Conservation (phyloP, 352 stramenopile genomes). For the Plasmopara halstedii region DNA sequence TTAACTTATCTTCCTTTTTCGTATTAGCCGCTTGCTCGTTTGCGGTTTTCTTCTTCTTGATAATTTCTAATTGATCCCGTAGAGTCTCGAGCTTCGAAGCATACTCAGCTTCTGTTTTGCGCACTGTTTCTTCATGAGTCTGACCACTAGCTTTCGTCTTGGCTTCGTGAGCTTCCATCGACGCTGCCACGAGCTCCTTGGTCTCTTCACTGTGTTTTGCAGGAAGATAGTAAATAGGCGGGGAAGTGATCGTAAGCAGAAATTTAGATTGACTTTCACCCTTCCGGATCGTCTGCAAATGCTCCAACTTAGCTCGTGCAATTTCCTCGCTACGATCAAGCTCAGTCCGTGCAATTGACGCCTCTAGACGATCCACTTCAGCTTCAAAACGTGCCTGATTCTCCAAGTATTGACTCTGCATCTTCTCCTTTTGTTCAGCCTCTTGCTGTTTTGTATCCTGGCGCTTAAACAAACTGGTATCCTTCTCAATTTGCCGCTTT, state of each 20-base stretch:
- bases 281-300: slow-evolving; percentile 41
- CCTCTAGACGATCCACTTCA: slow-evolving; percentile 32
- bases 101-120: slow-evolving; percentile 45
- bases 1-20: slow-evolving; percentile 13
- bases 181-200: slow-evolving; percentile 58
- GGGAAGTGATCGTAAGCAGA: slow-evolving; percentile 56
- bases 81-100: slow-evolving; percentile 37
- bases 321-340: slow-evolving; percentile 47
- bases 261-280: slow-evolving; percentile 46
- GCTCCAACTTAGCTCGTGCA: slow-evolving; percentile 47
- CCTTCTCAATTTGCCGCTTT: slow-evolving; percentile 73
- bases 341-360: slow-evolving; percentile 35
- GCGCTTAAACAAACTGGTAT: slow-evolving; percentile 61
- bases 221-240: slow-evolving; percentile 66
- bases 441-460: slow-evolving; percentile 61
- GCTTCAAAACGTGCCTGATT: slow-evolving; percentile 30
- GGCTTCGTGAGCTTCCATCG: slow-evolving; percentile 58
- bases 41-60: slow-evolving; percentile 14
- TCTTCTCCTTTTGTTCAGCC: slow-evolving; percentile 59
- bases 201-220: slow-evolving; percentile 72
- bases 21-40: slow-evolving; percentile 5
- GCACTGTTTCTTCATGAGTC: slow-evolving; percentile 38
- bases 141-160: slow-evolving; percentile 37
- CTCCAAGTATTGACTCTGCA: slow-evolving; percentile 49
- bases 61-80: slow-evolving; percentile 34